Evolutionary conservation across 495 filamentous ascomycete genomes (phyloP), one percentile per base, ranked within the genome.

Genomic region (Aspergillus sclerotiicarbonarius): DNA sequence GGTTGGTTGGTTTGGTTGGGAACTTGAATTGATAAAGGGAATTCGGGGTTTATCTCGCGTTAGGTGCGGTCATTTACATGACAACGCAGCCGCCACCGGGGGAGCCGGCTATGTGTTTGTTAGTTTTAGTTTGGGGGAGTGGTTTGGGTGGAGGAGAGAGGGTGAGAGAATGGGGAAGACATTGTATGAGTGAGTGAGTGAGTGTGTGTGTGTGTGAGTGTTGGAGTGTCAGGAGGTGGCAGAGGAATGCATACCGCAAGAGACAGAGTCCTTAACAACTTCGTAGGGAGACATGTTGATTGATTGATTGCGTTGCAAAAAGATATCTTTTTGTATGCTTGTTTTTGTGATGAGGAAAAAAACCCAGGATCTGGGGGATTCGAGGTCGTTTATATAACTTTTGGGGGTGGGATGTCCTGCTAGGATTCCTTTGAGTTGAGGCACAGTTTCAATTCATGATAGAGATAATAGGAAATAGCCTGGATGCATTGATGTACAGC

Each of bases 31-130:
- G 21, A 9, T 1, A 51, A 48, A 47, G 49, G 48, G 48, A 48
- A 25, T 51, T 1, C 39, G 18, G n/a, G 21, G 32, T 30, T 35
- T 13, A 47, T 57, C 55, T 54, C 41, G 53, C 25, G 25, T 9
- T 19, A 10, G 66, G 56, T 43, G 46, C 21, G 31, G 46, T 54
- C 49, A 48, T 65, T 67, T 70, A 70, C 73, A 75, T 75, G 59
- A 76, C 62, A 54, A 72, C 64, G 66, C 74, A 76, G 60, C 74
- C 72, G 63, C 66, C 69, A 51, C 69, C 68, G 57, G 74, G 70
- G 61, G 69, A 67, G 50, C 67, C 71, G 35, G 18, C 37, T 64
- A 31, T 56, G 41, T 29, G 60, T 13, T 44, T 61, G 63, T 61
- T 43, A 6, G 59, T 54, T 15, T 47, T 16, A 15, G 15, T 21